Base-by-base conservation (phyloP, 2,329 filamentous ascomycete species). In the Sporothrix euskadiensis region DNA sequence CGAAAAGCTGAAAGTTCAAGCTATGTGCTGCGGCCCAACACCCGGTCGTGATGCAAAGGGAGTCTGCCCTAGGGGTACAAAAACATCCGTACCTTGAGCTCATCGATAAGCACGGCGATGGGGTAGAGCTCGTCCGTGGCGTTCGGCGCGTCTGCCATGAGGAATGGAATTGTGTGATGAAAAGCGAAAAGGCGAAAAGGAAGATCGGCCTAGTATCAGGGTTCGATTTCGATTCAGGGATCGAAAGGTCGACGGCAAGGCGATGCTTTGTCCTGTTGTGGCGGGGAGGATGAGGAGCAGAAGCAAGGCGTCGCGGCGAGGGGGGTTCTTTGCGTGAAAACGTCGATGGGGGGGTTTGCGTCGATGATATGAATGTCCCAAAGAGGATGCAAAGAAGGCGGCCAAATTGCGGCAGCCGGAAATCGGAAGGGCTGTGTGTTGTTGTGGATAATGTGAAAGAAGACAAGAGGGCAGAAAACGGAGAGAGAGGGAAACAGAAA, bases 41-140 rank as follows among this genome's bases (percentile, higher is more conserved):
- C 32, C 32, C 35, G 32, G 19, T n/a, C 57, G 57, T 61, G 26
- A 71, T n/a, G 8, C 16, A 49, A 41, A 56, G n/a, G 9, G 47
- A 41, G 56, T n/a, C 10, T 22, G 14, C 8, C 44, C 52, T 26
- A 57, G 54, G 9, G 41, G 9, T 8, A 10, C n/a, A 10, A 30
- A n/a, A 8, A 14, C 4, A 39, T 3, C 30, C 44, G 80, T 89
- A 97, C 94, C 93, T 98, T 99, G 81, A 99, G 89, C 89, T 99
- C 96, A 84, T 99, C 96, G 85, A 99, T 99, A 84, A 99, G 91
- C 79, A 99, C 96, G 81, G 97, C 96, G 87, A 99, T 99, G 83
- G 96, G 96, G 85, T 98, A 99, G 81, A 99, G 94, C 91, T 98
- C 97, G 86, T 99, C 96, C 84, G 92, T 97, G 87, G 95, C 90